phyloP scores from a whole-genome alignment of 2,329 filamentous ascomycete genomes.

The Fusarium austroafricanum region DNA sequence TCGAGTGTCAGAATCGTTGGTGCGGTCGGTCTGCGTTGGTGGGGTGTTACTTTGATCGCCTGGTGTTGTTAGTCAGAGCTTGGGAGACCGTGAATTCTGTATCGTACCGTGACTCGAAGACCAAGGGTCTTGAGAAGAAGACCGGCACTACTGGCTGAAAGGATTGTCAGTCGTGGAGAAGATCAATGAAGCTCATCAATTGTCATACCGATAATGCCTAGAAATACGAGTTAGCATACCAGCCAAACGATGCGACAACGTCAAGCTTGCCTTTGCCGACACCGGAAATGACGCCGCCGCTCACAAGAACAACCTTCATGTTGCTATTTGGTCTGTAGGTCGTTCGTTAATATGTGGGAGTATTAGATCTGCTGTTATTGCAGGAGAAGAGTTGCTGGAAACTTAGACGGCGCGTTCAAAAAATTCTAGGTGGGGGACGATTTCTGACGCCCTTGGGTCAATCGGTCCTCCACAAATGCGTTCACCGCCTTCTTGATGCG shows the following conservation, averaged over 20 bases:
- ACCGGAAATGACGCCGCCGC: slow-evolving; percentile 38
- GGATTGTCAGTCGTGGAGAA: slow-evolving; percentile 9
- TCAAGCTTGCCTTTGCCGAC: slow-evolving; percentile 33
- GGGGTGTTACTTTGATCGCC: slow-evolving; percentile 38
- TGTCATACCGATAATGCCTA: slow-evolving; percentile 31
- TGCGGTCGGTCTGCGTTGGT: neutral
- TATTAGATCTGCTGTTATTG: slow-evolving; percentile 9
- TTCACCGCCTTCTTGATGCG: neutral
- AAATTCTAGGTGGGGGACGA: slow-evolving; percentile 7
- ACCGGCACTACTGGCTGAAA: slow-evolving; percentile 59
- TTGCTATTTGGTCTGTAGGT: slow-evolving; percentile 4
- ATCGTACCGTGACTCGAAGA: slow-evolving; percentile 70
- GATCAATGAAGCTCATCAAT: neutral
- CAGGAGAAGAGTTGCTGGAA: slow-evolving; percentile 7
- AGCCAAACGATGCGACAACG: neutral
- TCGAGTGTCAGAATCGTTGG: slow-evolving; percentile 35
- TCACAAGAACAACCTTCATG: slow-evolving; percentile 39
- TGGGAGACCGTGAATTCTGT: neutral
- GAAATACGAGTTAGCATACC: slow-evolving; percentile 18
- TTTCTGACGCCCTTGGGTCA: slow-evolving; percentile 15
- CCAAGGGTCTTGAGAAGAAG: slow-evolving; percentile 84
- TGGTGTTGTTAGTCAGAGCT: slow-evolving; percentile 18
- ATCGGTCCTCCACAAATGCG: neutral
- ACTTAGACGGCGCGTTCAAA: slow-evolving; percentile 22
- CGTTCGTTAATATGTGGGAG: slow-evolving; percentile 2